Conservation (phyloP, 2,329 filamentous ascomycete genomes). For the Aspergillus tamarii region DNA sequence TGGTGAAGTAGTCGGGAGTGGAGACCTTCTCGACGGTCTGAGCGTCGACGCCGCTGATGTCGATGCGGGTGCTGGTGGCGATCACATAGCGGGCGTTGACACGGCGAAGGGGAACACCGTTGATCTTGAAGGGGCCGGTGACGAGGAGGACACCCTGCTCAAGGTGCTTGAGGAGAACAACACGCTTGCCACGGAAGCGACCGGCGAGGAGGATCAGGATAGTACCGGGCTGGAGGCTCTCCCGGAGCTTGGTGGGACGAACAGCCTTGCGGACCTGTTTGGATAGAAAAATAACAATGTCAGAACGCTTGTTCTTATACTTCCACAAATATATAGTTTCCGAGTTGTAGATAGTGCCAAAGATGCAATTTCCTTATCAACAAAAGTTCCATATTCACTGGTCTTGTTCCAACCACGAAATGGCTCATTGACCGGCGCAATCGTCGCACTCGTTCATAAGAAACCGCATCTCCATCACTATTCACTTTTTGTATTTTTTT, state of each 20-base stretch:
- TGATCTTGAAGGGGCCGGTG: constrained; percentile 99
- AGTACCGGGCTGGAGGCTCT: constrained; percentile 89
- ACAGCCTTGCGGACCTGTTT: constrained; percentile 89
- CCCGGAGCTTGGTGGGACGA: constrained; percentile 83
- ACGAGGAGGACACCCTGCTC: constrained; percentile 97
- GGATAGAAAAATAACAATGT: constrained; percentile 29
- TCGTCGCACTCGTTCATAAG: constrained; percentile 36
- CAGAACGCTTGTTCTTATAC: constrained; percentile 21
- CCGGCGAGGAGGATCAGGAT: constrained; percentile 99
- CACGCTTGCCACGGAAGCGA: constrained; percentile 99
- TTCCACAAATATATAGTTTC: constrained; percentile 8
- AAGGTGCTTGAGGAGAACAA: constrained; percentile 97
- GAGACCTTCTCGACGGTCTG: constrained; percentile 77
- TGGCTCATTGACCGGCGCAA: constrained; percentile 27
- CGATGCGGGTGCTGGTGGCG: constrained; percentile 53
- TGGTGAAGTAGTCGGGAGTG: constrained; percentile 91
- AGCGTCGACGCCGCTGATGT: constrained; percentile 77
- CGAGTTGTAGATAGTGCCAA: constrained; percentile 10
- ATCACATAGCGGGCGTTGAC: constrained; percentile 56
- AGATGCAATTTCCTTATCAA: constrained; percentile 31
- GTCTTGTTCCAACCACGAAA: constrained; percentile 21
- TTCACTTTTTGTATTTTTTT: constrained; percentile 17
- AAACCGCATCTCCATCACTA: constrained; percentile 32
- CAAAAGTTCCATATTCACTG: constrained; percentile 25
- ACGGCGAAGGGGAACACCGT: constrained; percentile 95